These are phyloP conservation scores for Pinus tabuliformis DNA, from an alignment of 75 land plant species.

Conservation along the genomic window DNA sequence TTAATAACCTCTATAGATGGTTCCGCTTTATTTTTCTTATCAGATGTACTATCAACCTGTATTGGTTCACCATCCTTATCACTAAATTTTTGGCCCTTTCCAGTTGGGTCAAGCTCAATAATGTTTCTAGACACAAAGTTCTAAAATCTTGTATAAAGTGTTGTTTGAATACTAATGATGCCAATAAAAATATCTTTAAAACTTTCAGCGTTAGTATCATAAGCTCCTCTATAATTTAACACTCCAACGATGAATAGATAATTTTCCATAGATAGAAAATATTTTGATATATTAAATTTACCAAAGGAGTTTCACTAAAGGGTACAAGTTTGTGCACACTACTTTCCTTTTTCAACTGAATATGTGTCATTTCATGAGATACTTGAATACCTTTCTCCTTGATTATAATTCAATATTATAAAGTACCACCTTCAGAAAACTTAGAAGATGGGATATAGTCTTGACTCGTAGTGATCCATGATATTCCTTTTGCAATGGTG, in stretches of 20 bases:
- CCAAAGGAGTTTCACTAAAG: slow-evolving; percentile 11
- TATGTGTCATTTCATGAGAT: background rate
- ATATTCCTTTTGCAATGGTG: slow-evolving; percentile 20
- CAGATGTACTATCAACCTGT: too few species aligned
- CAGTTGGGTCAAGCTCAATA: slow-evolving; percentile 8
- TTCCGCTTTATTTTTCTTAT: too few species aligned
- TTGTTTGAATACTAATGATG: slow-evolving; percentile 12
- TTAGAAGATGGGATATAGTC: slow-evolving; percentile 19
- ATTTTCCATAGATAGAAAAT: slow-evolving; percentile 24
- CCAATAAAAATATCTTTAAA: slow-evolving; percentile 9
- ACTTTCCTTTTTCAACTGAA: background rate
- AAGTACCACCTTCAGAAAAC: slow-evolving; percentile 22
- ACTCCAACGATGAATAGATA: slow-evolving; percentile 11
- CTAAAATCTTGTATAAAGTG: slow-evolving; percentile 15
- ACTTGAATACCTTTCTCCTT: slow-evolving; percentile 8
- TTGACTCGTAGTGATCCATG: slow-evolving; percentile 12
- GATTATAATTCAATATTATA: slow-evolving; percentile 13
- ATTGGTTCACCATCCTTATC: too few species aligned
- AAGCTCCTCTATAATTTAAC: slow-evolving; percentile 19
- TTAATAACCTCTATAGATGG: background rate
- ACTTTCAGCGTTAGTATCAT: slow-evolving; percentile 21
- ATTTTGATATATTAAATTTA: slow-evolving; percentile 17
- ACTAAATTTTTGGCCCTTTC: too few species aligned
- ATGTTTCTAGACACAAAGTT: slow-evolving; percentile 9
- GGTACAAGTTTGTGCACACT: slow-evolving; percentile 12